Base-by-base conservation (phyloP, 345 rosid species). In the Sisymbrium irio region DNA sequence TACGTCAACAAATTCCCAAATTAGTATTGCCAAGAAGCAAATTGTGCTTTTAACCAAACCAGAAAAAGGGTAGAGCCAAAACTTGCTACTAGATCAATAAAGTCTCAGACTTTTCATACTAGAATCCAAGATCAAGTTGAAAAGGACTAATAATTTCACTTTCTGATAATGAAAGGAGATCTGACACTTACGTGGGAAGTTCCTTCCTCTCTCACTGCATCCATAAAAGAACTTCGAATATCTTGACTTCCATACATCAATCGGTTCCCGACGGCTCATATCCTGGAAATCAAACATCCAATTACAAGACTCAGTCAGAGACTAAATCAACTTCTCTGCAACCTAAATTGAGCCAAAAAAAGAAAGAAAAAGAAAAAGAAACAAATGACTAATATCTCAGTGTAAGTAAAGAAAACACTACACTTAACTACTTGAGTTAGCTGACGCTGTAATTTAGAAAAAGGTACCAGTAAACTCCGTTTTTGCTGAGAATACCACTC, bases 401-500 rank as follows among this genome's bases (percentile, higher is more conserved):
- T 28, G 50, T 14, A 45, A 79, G 42, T 13, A 47, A 47, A 19
- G 19, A 69, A 27, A 41, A 57, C 0, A 36, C 35, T 39, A 78
- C 2, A 35, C 13, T 22, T n/a, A n/a, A n/a, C n/a, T n/a, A n/a
- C n/a, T 3, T 27, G 27, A 50, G 14, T 44, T 2, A 39, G 27
- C 11, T 61, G 33, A 35, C 14, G 15, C 3, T 18, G 32, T 5
- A 20, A 19, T 14, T 42, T 5, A 12, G 13, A 56, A 4, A 56
- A 3, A 39, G 46, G 47, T 84, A 92, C 99, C 88, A 88, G 78
- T 69, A 86, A 62, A 76, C 80, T 84, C 14, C 81, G 82, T 69
- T 85, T 87, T 81, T 83, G 88, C 81, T 86, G 96, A 49, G 98
- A 92, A 74, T 88, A 95, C 98, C 98, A 90, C 61, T 95, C 98